Conservation (phyloP, 192 early-diverging fungal genomes). For the Pilaira anomala region DNA sequence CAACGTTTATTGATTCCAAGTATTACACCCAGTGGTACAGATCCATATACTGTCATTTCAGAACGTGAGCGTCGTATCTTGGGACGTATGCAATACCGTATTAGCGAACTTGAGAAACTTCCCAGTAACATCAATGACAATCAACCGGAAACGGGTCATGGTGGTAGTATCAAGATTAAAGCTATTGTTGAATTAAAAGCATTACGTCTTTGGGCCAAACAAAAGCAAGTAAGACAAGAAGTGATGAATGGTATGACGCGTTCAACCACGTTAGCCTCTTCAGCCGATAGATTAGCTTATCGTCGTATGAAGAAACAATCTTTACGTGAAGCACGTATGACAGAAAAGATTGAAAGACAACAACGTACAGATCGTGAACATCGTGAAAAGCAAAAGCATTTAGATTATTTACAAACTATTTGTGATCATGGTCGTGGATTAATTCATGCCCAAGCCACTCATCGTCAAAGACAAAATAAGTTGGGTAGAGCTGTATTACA, state of each 20-base stretch:
- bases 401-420: conserved; percentile 78
- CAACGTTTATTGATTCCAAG: conserved; percentile 71
- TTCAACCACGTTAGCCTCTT: conserved; percentile 74
- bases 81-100: conserved; percentile 70
- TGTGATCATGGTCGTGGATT: conserved; percentile 71
- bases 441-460: conserved; percentile 60
- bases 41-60: conserved; percentile 65
- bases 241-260: conserved; percentile 70
- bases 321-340: conserved; percentile 78
- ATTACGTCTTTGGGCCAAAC: conserved; percentile 74
- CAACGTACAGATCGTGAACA: conserved; percentile 84
- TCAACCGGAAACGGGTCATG: conserved; percentile 18
- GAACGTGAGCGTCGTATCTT: conserved; percentile 75
- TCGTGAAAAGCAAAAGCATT: conserved; percentile 80
- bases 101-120: conserved; percentile 70
- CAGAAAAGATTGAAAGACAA: conserved; percentile 85
- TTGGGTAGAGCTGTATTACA: conserved; percentile 78
- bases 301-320: conserved; percentile 82
- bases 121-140: conserved; percentile 53
- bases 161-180: conserved; percentile 57
- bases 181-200: conserved; percentile 88
- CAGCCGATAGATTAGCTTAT: conserved; percentile 73
- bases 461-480: conserved; percentile 64
- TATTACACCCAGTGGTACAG: conserved; percentile 71
- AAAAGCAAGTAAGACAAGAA: conserved; percentile 71